Conservation (phyloP, 2,329 filamentous ascomycete genomes). For the Phaeosphaeria sp. region DNA sequence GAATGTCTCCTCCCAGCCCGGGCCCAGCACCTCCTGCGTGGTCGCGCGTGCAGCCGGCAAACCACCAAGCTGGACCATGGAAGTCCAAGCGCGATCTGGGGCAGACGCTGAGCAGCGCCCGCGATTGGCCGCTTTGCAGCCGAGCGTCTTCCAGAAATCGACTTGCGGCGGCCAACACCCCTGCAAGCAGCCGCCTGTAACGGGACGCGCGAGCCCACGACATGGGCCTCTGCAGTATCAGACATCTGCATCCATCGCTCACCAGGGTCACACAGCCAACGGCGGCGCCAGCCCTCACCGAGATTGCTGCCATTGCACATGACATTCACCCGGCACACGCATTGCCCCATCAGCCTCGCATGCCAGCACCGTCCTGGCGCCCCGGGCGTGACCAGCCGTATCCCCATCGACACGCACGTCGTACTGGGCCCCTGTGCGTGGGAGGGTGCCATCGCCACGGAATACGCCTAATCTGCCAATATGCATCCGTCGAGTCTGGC, state of each 20-base stretch:
- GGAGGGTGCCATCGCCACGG: slow-evolving; percentile 35
- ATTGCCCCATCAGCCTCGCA: neutral
- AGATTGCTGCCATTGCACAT: slow-evolving; percentile 43
- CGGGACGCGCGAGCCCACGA: slow-evolving; percentile 27
- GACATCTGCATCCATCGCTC: slow-evolving; percentile 28
- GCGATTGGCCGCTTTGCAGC: slow-evolving; percentile 30
- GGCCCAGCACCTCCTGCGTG: slow-evolving; percentile 35
- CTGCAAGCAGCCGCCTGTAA: slow-evolving; percentile 25
- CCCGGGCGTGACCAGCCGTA: slow-evolving; percentile 24
- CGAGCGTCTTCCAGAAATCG: slow-evolving; percentile 47
- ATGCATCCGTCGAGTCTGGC: slow-evolving; percentile 16
- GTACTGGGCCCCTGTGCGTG: slow-evolving; percentile 26
- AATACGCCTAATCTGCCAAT: slow-evolving; percentile 20
- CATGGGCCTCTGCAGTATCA: slow-evolving; percentile 33
- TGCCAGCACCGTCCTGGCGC: slow-evolving; percentile 10
- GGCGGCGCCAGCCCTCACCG: slow-evolving; percentile 29
- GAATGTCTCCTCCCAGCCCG: slow-evolving; percentile 23
- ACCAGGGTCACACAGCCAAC: slow-evolving; percentile 39
- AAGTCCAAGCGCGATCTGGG: slow-evolving; percentile 43
- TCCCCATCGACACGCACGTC: slow-evolving; percentile 11
- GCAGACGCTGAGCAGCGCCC: slow-evolving; percentile 23
- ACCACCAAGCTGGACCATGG: slow-evolving; percentile 41
- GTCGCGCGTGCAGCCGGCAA: slow-evolving; percentile 38
- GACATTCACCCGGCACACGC: slow-evolving; percentile 21
- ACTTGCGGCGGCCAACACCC: slow-evolving; percentile 23